A percentile compares a stretch with the other conserved stretches of the same genome.
Conservation (phyloP, 108 stramenopile genomes). For the Skeletonema marinoi region DNA sequence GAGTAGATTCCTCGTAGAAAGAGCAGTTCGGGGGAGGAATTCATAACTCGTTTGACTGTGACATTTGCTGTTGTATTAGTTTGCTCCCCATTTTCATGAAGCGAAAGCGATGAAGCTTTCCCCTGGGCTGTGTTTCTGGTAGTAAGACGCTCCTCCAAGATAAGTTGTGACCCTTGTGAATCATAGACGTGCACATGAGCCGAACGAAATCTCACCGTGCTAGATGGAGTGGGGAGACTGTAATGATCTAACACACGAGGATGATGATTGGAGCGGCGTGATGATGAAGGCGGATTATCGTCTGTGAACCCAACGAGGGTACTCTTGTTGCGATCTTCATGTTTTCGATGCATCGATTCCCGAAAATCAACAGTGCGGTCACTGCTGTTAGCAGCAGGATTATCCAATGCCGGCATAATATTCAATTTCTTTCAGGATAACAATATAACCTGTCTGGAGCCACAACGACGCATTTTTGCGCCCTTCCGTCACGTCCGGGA, state of each 20-base stretch:
- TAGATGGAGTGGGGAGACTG: conserved; percentile 16
- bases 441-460: too few species aligned
- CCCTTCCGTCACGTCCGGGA: too few species aligned
- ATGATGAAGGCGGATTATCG: too few species aligned
- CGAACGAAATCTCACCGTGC: conserved; percentile 21
- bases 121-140: neutral
- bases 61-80: neutral
- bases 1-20: conserved; percentile 9
- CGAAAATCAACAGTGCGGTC: too few species aligned
- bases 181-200: conserved; percentile 9
- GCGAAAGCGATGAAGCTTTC: too few species aligned
- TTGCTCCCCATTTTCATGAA: neutral
- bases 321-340: neutral
- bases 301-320: neutral
- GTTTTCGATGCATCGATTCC: neutral
- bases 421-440: too few species aligned
- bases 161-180: conserved; percentile 1
- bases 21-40: conserved; percentile 2
- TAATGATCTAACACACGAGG: conserved; percentile 10
- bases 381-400: neutral
- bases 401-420: neutral
- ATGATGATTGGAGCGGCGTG: neutral
- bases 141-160: conserved; percentile 4
- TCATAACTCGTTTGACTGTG: conserved; percentile 5
- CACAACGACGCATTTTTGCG: too few species aligned